Percentiles rank a stretch among this genome's conserved stretches.
phyloP scores from a whole-genome alignment of 2,329 filamentous ascomycete genomes.

The Aspergillus unguis region DNA sequence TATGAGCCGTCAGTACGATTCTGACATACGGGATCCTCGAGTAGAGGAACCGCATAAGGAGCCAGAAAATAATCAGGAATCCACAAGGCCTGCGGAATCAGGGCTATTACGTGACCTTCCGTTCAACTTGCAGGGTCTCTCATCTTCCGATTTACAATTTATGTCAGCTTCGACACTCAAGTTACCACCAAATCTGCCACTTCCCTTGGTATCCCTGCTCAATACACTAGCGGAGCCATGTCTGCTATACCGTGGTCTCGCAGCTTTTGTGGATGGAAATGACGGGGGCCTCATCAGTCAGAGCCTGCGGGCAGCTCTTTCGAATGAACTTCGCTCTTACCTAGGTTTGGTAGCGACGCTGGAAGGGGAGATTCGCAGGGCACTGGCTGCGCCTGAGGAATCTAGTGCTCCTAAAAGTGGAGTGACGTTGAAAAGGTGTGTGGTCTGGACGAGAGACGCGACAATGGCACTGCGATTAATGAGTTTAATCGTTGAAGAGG shows the following conservation, averaged over 20 bases:
- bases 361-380: conserved; percentile 85
- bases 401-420: conserved; percentile 77
- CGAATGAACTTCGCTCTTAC: conserved; percentile 81
- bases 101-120: conserved; percentile 75
- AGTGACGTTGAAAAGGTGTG: conserved; percentile 90
- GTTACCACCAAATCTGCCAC: conserved; percentile 73
- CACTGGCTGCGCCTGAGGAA: conserved; percentile 66
- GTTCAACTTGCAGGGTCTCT: conserved; percentile 88
- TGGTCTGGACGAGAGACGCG: conserved; percentile 95
- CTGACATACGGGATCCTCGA: conserved; percentile 17
- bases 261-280: conserved; percentile 75
- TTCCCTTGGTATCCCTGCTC: conserved; percentile 80
- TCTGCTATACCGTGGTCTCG: conserved; percentile 78
- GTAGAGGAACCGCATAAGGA: conserved; percentile 16
- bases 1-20: conserved; percentile 19
- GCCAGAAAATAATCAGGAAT: conserved; percentile 39
- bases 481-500: conserved; percentile 91
- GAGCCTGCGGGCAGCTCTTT: conserved; percentile 83
- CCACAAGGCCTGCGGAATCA: conserved; percentile 62
- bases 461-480: conserved; percentile 93
- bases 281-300: conserved; percentile 85
- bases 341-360: conserved; percentile 85
- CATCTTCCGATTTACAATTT: conserved; percentile 80
- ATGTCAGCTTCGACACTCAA: conserved; percentile 65
- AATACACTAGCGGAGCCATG: conserved; percentile 91